Conservation (phyloP, 257 asterid species). For the Ilex asprella region DNA sequence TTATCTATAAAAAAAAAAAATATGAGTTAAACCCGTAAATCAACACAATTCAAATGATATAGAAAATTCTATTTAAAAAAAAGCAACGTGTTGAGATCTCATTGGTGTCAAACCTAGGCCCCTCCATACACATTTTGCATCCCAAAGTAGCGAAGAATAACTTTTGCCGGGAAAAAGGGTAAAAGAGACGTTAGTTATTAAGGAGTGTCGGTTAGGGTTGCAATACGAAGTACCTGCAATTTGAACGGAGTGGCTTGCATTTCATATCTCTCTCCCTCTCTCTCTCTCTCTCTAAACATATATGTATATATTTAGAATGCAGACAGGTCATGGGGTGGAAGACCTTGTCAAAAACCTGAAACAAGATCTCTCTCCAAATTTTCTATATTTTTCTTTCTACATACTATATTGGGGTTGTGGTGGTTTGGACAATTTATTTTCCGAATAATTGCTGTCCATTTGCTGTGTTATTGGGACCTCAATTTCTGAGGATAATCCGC, state of each 20-base stretch:
- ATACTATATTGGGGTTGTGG: slow-evolving; percentile 1
- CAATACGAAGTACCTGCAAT: neutral
- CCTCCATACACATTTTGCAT: too few relatives aligned
- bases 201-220: neutral
- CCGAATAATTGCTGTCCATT: neutral
- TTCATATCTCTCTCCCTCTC: slow-evolving; percentile 9
- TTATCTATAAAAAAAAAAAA: too few relatives aligned
- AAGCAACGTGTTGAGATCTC: too few relatives aligned
- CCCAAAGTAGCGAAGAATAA: too few relatives aligned
- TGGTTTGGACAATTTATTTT: slow-evolving; percentile 19
- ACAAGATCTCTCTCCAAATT: neutral
- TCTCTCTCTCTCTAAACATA: slow-evolving; percentile 1
- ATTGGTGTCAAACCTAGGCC: too few relatives aligned
- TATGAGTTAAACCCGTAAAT: too few relatives aligned
- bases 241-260: slow-evolving; percentile 28
- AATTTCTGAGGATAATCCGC: slow-evolving; percentile 16
- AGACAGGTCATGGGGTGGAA: neutral
- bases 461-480: slow-evolving; percentile 10
- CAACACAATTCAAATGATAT: too few relatives aligned
- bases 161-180: too few relatives aligned
- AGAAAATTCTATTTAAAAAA: too few relatives aligned
- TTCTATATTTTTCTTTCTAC: slow-evolving; percentile 2
- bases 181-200: too few relatives aligned
- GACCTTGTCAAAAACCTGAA: too few relatives aligned
- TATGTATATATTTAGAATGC: neutral